Base-by-base conservation (phyloP, 1,284 basidiomycete species). In the Pisolithus thermaeus region DNA sequence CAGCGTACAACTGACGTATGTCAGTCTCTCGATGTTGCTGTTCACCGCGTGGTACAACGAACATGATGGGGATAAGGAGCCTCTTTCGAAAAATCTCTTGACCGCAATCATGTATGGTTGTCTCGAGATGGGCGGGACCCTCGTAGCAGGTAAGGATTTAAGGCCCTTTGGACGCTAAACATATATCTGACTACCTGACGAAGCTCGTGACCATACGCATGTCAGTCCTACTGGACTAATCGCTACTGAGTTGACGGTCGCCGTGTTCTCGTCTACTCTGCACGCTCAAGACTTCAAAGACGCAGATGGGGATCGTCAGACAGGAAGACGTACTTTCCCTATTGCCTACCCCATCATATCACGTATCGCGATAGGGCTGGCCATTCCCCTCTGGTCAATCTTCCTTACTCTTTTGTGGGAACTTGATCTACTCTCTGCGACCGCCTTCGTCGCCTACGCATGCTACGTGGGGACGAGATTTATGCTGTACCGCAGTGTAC, bases 231-330 rank as follows among this genome's bases (percentile, higher is more conserved):
- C 64, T 1, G 62, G 55, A 2, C 55, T 52, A 37, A 52, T 65
- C 4, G 64, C 65, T 0, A 42, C 65, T 7, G 64, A 62, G 3
- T 39, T 69, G 23, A 68, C 61, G 3, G 53, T 65, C 4, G 55
- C 59, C 0, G 58, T 63, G 23, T 66, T 66, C 35, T 44, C 65
- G 1, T 70, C 70, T 0, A 74, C 73, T 0, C 67, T 73, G 6
- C 72, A 75, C 35, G 64, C 70, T 7, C 73, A 75, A 52, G 72
- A 74, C 53, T 75, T 75, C 51, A 64, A 68, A 27, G 72, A 74
- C 51, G 53, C 62, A 11, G 58, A 62, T 3, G 72, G 72, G 1
- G 73, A 75, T 42, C 52, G 52, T 5, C 7, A 62, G 38, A 61
- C 61, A 0, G 69, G 69, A 1, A 65, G 73, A 0, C 30, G 50